phyloP scores from a whole-genome alignment of 352 stramenopile species.

The Phytophthora fragariae region DNA sequence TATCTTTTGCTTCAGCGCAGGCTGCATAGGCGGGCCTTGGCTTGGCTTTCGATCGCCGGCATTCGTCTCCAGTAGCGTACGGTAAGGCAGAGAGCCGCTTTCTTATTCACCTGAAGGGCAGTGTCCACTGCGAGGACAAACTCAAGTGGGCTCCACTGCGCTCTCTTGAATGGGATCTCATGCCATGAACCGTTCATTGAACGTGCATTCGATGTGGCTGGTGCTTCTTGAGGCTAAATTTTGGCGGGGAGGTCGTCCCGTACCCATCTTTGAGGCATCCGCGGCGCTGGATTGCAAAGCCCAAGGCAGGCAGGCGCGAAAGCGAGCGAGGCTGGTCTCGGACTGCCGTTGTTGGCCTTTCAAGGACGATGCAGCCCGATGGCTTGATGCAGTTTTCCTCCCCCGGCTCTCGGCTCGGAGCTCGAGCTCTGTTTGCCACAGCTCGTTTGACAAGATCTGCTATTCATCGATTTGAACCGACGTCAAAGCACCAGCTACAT shows the following conservation, averaged over 20 bases:
- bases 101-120: slow-evolving; percentile 19
- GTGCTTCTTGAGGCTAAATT: slow-evolving; percentile 18
- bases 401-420: slow-evolving; percentile 3
- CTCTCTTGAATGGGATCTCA: background rate
- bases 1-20: slow-evolving; percentile 29
- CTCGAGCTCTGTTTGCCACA: slow-evolving; percentile 11
- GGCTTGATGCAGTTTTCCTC: background rate
- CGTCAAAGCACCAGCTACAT: background rate
- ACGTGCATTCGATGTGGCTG: background rate
- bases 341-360: slow-evolving; percentile 17
- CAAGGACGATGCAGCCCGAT: background rate
- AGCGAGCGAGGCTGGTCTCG: slow-evolving; percentile 17
- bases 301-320: slow-evolving; percentile 18
- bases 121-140: background rate
- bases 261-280: slow-evolving; percentile 34
- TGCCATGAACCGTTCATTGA: background rate
- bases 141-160: background rate
- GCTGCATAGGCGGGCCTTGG: background rate
- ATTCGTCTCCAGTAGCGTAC: slow-evolving; percentile 9
- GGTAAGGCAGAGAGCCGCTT: background rate
- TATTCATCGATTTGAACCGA: no score
- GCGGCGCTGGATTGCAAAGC: slow-evolving; percentile 24
- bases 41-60: background rate
- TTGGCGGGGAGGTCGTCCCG: slow-evolving; percentile 22
- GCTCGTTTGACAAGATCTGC: slow-evolving; percentile 26